A percentile compares a stretch with the other conserved stretches of the same genome.
These are phyloP conservation scores for Rubroboletus satanas DNA, from an alignment of 768 basidiomycete genomes.

Conservation along the genomic window DNA sequence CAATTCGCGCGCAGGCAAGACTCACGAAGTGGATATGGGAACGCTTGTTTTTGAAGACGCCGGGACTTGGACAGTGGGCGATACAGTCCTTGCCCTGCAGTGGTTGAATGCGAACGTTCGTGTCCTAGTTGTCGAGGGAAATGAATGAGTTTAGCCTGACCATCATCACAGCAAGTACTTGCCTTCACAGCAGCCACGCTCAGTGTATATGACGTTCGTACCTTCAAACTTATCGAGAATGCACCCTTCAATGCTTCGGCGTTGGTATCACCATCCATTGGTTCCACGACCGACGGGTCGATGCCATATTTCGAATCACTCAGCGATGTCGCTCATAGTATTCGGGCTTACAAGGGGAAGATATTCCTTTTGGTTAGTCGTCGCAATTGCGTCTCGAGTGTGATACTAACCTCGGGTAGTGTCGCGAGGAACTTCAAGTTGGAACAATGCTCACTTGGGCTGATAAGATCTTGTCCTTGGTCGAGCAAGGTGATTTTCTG, in stretches of 20 bases:
- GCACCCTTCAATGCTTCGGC: slow-evolving; percentile 53
- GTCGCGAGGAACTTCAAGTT: slow-evolving; percentile 62
- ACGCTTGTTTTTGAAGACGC: slow-evolving; percentile 59
- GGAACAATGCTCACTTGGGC: slow-evolving; percentile 94
- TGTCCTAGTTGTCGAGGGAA: slow-evolving; percentile 29
- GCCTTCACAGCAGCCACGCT: slow-evolving; percentile 54
- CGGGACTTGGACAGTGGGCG: slow-evolving; percentile 57
- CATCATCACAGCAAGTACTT: slow-evolving; percentile 57
- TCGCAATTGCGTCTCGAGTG: not conserved
- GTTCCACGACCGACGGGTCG: slow-evolving; percentile 43
- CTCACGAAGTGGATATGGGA: slow-evolving; percentile 56
- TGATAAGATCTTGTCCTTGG: slow-evolving; percentile 80
- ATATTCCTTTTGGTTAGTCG: slow-evolving; percentile 79
- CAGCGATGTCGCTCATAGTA: slow-evolving; percentile 60
- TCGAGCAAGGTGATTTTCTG: slow-evolving; percentile 84
- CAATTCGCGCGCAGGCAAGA: slow-evolving; percentile 59
- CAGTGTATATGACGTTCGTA: slow-evolving; percentile 65
- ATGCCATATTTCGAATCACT: slow-evolving; percentile 48
- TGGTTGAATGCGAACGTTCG: slow-evolving; percentile 90
- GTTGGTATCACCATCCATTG: slow-evolving; percentile 52
- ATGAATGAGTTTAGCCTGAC: not conserved
- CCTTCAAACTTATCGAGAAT: slow-evolving; percentile 57
- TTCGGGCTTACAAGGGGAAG: slow-evolving; percentile 84
- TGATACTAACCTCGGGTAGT: slow-evolving; percentile 38
- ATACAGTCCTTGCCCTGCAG: slow-evolving; percentile 67